Conservation (phyloP, 2,329 filamentous ascomycete genomes). For the Penicillium oxalicum region DNA sequence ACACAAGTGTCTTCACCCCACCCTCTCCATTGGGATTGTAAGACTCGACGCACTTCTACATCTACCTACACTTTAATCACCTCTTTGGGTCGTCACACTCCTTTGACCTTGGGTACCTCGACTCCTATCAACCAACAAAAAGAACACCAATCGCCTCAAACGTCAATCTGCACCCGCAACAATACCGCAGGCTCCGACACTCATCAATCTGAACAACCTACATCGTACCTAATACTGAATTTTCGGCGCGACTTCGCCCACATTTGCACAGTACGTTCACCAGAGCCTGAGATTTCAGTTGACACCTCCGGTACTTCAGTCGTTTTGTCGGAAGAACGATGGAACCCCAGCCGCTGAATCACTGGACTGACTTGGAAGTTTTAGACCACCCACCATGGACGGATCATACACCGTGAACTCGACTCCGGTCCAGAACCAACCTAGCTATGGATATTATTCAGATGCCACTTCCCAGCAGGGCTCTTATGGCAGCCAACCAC, state of each 20-base stretch:
- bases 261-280: too few species aligned
- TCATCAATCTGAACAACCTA: too few species aligned
- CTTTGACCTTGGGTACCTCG: not conserved
- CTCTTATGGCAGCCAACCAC: conserved; percentile 64
- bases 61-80: conserved; percentile 14
- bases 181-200: too few species aligned
- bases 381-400: conserved; percentile 52
- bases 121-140: not conserved
- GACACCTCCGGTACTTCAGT: too few species aligned
- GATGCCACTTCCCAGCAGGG: conserved; percentile 68
- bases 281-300: too few species aligned
- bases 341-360: too few species aligned
- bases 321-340: too few species aligned
- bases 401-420: conserved; percentile 51
- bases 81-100: conserved; percentile 32
- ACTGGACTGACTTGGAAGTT: not conserved
- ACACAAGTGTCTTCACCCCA: conserved; percentile 1
- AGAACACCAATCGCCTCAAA: not conserved
- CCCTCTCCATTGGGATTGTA: conserved; percentile 2
- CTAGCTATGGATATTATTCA: conserved; percentile 82
- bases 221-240: too few species aligned
- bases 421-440: conserved; percentile 58
- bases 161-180: too few species aligned
- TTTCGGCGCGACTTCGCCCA: too few species aligned
- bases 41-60: conserved; percentile 18